Evolutionary conservation across 2,329 filamentous ascomycete genomes (phyloP), one percentile per base, ranked within the genome.

Genomic region (Penicillium sp.): DNA sequence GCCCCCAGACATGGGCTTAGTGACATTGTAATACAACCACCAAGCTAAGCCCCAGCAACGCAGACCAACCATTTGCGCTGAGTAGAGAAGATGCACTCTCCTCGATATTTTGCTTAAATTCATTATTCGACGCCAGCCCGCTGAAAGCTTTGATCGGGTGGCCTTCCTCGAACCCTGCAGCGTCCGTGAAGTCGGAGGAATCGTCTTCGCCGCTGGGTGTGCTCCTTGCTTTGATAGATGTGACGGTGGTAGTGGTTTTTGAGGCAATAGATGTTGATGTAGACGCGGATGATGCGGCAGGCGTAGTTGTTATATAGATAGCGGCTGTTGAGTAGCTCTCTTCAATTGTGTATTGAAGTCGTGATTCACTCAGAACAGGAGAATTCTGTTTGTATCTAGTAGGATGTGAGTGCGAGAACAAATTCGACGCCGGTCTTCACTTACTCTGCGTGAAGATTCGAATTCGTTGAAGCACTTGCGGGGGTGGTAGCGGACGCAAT

Each of bases 31-130:
- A 40, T 22, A 54, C 6, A 29, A 45, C 21, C 4, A 43, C 56
- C 31, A 60, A 36, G 4, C 36, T 46, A 34, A 59, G 44, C 6
- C 46, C 52, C 14, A 56, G 40, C 14, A 57, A 49, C 4, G 46
- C 34, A 0, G 53, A 10, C 55, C 55, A 56, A 10, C 32, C 27
- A 5, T 49, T 22, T 10, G 21, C 18, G 39, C 40, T 42, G 13
- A 14, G 43, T 18, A 8, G 18, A 40, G 43, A 48, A 42, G 49
- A 52, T 13, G 32, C 34, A 1, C 55, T 55, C 39, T 49, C 3
- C 29, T 44, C 34, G 11, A 42, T 14, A 6, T 14, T 49, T 3
- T 22, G 6, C 2, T 14, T 34, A 6, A 5, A 5, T 10, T 18
- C 14, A 16, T 31, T 44, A 48, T 53, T 48, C 11, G 44, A 38